Evolutionary conservation across 2,329 filamentous ascomycete species (phyloP).

Genomic region (Colletotrichum coccodes): DNA sequence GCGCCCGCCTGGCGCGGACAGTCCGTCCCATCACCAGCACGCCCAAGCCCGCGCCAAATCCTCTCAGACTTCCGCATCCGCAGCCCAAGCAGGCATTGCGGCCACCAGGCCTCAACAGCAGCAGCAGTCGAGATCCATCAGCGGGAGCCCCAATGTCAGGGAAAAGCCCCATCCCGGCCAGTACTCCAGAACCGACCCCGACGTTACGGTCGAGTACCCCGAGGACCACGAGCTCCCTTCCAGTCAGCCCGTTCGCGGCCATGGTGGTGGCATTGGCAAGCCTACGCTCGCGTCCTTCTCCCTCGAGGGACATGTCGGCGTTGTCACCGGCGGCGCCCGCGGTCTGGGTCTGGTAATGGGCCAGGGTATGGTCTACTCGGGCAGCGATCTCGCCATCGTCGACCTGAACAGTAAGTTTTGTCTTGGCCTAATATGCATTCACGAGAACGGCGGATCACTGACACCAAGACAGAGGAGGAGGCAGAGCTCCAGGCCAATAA

Average conservation of each 20-base stretch:
- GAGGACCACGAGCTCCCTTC: constrained; percentile 78
- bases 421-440: background rate
- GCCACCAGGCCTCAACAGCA: constrained; percentile 25
- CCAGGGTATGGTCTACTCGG: constrained; percentile 88
- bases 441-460: background rate
- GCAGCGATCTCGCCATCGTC: constrained; percentile 89
- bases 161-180: constrained; percentile 62
- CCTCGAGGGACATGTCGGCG: constrained; percentile 81
- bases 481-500: constrained; percentile 80
- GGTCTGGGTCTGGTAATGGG: constrained; percentile 93
- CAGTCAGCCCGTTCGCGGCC: constrained; percentile 76
- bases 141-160: constrained; percentile 42
- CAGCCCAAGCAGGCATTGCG: constrained; percentile 36
- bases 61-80: constrained; percentile 29
- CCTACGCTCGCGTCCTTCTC: constrained; percentile 88
- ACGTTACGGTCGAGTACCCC: constrained; percentile 82
- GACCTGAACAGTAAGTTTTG: constrained; percentile 83
- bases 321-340: constrained; percentile 91
- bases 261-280: constrained; percentile 84
- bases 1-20: constrained; percentile 28
- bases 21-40: constrained; percentile 21
- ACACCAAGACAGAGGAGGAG: constrained; percentile 64
- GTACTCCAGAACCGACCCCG: constrained; percentile 83
- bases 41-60: constrained; percentile 18
- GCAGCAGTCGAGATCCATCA: constrained; percentile 40